A percentile compares a stretch with the other conserved stretches of the same genome.
Evolutionary conservation across 2,329 filamentous ascomycete genomes (phyloP).

Genomic region (Cordyceps fumosorosea): DNA sequence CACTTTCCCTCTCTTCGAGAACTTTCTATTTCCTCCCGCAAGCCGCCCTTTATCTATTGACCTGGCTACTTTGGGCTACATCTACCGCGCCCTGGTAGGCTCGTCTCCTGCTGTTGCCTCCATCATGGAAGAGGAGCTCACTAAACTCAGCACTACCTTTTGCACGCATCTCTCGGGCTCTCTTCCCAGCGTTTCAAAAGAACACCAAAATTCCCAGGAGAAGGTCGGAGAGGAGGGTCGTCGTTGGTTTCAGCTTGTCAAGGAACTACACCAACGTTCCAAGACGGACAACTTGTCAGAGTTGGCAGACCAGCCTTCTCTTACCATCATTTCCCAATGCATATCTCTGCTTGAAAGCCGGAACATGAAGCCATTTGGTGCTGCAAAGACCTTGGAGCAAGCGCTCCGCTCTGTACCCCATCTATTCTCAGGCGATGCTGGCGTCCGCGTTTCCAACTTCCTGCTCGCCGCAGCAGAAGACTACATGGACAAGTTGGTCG

Average conservation of each 20-base stretch:
- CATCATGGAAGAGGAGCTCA: slow-evolving; percentile 55
- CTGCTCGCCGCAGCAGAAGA: slow-evolving; percentile 46
- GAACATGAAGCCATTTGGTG: slow-evolving; percentile 52
- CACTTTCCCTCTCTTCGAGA: slow-evolving; percentile 47
- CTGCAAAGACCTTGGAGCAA: slow-evolving; percentile 39
- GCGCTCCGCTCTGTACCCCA: slow-evolving; percentile 32
- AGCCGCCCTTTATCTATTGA: slow-evolving; percentile 31
- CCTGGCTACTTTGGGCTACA: slow-evolving; percentile 37
- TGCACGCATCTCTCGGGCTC: slow-evolving; percentile 64
- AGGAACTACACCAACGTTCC: slow-evolving; percentile 33
- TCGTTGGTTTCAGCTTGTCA: slow-evolving; percentile 59
- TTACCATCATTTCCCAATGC: slow-evolving; percentile 26
- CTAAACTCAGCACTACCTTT: slow-evolving; percentile 53
- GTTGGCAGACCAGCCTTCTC: slow-evolving; percentile 25
- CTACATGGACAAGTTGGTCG: slow-evolving; percentile 51
- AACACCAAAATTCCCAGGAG: slow-evolving; percentile 66
- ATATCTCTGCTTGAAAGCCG: slow-evolving; percentile 40
- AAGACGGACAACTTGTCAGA: slow-evolving; percentile 20
- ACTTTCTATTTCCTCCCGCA: slow-evolving; percentile 43
- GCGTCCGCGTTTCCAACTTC: slow-evolving; percentile 33
- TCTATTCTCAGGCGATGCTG: slow-evolving; percentile 31
- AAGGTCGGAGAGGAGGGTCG: slow-evolving; percentile 58
- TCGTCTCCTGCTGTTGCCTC: slow-evolving; percentile 37
- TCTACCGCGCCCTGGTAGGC: slow-evolving; percentile 38
- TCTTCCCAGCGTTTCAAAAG: slow-evolving; percentile 73